Conservation (phyloP, 2,329 filamentous ascomycete genomes). For the Dryadomyces quercus-mongolicae region DNA sequence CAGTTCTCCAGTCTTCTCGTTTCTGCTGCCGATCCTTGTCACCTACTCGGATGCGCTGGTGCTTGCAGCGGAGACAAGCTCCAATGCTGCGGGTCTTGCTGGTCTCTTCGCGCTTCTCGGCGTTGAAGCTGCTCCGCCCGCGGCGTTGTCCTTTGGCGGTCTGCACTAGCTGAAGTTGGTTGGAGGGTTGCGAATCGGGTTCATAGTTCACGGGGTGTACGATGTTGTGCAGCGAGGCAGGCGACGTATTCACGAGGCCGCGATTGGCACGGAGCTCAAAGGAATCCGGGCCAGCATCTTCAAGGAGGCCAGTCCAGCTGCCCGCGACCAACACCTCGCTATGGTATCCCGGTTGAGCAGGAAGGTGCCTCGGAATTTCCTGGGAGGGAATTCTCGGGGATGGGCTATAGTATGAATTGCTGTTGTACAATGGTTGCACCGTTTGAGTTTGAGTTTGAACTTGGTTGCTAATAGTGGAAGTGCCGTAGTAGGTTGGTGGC, state of each 20-base stretch:
- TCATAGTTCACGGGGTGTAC: constrained; percentile 5
- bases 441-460: background rate
- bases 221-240: constrained; percentile 5
- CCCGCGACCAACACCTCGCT: background rate
- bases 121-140: constrained; percentile 12
- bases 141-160: background rate
- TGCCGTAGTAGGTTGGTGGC: background rate
- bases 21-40: background rate
- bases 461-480: background rate
- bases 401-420: background rate
- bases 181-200: background rate
- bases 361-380: background rate
- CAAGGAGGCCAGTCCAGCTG: background rate
- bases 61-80: constrained; percentile 32
- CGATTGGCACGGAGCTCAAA: background rate
- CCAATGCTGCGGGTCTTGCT: constrained; percentile 22
- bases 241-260: background rate
- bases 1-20: background rate
- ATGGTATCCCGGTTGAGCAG: background rate
- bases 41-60: constrained; percentile 31
- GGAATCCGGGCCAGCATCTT: background rate
- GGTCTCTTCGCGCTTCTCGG: constrained; percentile 19
- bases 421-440: background rate
- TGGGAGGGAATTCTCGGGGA: no score
- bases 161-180: background rate